A percentile compares a stretch with the other conserved stretches of the same genome.
Evolutionary conservation across 2,329 filamentous ascomycete genomes (phyloP).

Genomic region (Neurospora sp.): DNA sequence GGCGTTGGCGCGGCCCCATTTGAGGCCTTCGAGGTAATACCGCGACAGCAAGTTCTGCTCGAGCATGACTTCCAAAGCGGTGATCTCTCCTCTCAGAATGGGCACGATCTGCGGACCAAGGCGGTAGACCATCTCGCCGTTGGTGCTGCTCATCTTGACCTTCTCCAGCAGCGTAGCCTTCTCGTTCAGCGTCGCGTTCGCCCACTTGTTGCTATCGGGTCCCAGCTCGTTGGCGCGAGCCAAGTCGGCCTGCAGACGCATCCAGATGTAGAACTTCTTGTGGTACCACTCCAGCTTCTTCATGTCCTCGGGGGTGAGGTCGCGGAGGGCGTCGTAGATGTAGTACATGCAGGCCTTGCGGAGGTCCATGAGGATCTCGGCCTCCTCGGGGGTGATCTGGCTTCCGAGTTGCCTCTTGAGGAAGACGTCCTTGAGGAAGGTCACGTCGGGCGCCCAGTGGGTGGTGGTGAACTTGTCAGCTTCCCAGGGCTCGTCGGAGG

Average conservation of each 20-base stretch:
- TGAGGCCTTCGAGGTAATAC: slow-evolving; percentile 21
- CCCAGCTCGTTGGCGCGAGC: slow-evolving; percentile 12
- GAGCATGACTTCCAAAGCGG: slow-evolving; percentile 25
- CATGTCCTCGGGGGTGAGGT: slow-evolving; percentile 10
- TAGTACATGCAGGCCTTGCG: slow-evolving; percentile 14
- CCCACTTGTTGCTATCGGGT: slow-evolving; percentile 10
- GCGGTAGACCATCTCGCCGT: slow-evolving; percentile 21
- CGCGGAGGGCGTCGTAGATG: slow-evolving; percentile 12
- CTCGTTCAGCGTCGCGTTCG: slow-evolving; percentile 1
- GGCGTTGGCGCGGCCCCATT: slow-evolving; percentile 15
- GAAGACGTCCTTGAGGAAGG: slow-evolving; percentile 9
- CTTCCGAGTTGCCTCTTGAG: slow-evolving; percentile 12
- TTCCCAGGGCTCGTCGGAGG: slow-evolving; percentile 1
- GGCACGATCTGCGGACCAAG: slow-evolving; percentile 22
- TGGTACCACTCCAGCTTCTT: slow-evolving; percentile 13
- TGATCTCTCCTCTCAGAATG: slow-evolving; percentile 23
- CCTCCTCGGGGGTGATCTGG: slow-evolving; percentile 11
- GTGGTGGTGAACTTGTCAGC: slow-evolving; percentile 12
- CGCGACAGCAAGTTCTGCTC: slow-evolving; percentile 24
- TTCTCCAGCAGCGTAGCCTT: slow-evolving; percentile 7
- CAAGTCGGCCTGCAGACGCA: slow-evolving; percentile 13
- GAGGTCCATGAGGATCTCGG: slow-evolving; percentile 12
- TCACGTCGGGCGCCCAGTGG: slow-evolving; percentile 15
- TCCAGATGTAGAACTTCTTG: slow-evolving; percentile 18
- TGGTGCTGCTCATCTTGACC: slow-evolving; percentile 13